Evolutionary conservation across 2,329 filamentous ascomycete genomes (phyloP).

Genomic region (Botrytis byssoidea): DNA sequence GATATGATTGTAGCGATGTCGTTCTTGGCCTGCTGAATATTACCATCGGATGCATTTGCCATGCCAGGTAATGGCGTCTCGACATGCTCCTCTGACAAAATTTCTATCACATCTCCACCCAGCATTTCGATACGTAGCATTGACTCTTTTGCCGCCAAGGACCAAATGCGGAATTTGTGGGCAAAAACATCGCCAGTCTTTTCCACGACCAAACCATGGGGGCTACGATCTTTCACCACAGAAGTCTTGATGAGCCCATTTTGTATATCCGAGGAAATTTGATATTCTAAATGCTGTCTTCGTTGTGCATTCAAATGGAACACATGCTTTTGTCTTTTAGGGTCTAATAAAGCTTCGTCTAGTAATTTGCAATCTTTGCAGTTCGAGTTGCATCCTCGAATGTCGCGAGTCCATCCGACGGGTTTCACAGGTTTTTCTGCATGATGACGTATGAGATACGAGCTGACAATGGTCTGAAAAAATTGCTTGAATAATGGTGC

Average conservation of each 20-base stretch:
- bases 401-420: neutral
- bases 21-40: neutral
- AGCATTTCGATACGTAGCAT: neutral
- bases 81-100: neutral
- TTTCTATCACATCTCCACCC: neutral
- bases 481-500: neutral
- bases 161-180: neutral
- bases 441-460: neutral
- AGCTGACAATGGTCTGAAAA: neutral
- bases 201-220: neutral
- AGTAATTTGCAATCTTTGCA: neutral
- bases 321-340: neutral
- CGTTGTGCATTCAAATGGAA: neutral
- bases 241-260: neutral
- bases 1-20: neutral
- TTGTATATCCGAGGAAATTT: neutral
- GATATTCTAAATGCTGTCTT: neutral
- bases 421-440: neutral
- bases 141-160: too few species aligned
- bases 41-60: neutral
- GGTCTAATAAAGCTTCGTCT: neutral
- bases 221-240: neutral
- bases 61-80: neutral
- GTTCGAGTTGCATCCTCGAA: neutral
- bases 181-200: neutral